phyloP scores from a whole-genome alignment of 139 green algal species.

The Nannochloris sp. region DNA sequence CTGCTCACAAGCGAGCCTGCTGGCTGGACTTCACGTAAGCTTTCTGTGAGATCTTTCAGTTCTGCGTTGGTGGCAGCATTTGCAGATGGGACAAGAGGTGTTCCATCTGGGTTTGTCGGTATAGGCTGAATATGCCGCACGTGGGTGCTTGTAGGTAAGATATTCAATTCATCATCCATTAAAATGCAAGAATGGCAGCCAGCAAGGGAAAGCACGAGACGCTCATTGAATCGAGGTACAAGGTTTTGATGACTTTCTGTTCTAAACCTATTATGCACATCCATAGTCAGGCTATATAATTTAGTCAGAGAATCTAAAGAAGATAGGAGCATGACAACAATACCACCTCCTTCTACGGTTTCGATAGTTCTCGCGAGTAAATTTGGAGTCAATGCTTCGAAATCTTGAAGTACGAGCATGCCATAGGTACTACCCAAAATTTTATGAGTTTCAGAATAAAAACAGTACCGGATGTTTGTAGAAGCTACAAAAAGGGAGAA shows the following conservation, averaged over 20 bases:
- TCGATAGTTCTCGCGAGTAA: conserved; percentile 94
- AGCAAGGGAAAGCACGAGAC: conserved; percentile 89
- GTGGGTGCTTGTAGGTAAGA: conserved; percentile 84
- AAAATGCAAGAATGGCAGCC: conserved; percentile 75
- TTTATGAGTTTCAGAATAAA: conserved; percentile 95
- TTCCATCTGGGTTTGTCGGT: conserved; percentile 43
- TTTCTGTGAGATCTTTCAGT: conserved; percentile 73
- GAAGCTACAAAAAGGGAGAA: conserved; percentile 91
- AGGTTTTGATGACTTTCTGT: conserved; percentile 87
- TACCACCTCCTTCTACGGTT: conserved; percentile 94
- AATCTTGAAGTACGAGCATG: conserved; percentile 99
- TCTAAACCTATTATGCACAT: conserved; percentile 85
- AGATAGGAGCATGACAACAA: conserved; percentile 89
- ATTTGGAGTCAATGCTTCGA: conserved; percentile 98
- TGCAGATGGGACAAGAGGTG: conserved; percentile 30
- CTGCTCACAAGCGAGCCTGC: conserved; percentile 46
- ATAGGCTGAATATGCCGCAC: conserved; percentile 61
- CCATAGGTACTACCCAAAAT: conserved; percentile 97
- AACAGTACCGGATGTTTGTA: conserved; percentile 97
- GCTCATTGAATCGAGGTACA: conserved; percentile 92
- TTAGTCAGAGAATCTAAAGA: conserved; percentile 79
- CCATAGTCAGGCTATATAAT: conserved; percentile 96
- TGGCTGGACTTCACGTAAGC: conserved; percentile 72
- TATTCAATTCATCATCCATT: conserved; percentile 98
- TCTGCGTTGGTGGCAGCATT: conserved; percentile 41